phyloP scores from a whole-genome alignment of 2,329 filamentous ascomycete species.

The Colletotrichum tropicale region DNA sequence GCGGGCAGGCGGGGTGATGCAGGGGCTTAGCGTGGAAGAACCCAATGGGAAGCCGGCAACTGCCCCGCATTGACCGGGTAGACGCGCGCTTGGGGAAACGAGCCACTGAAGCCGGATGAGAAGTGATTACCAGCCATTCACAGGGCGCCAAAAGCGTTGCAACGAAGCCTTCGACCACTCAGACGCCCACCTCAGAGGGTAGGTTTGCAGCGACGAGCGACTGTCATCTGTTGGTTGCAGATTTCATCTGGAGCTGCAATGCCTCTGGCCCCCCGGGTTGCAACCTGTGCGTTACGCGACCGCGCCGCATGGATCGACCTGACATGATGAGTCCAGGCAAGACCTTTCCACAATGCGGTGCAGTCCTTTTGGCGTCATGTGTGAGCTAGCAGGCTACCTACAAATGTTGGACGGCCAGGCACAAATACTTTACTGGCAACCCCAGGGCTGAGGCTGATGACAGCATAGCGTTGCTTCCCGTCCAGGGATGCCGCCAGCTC shows the following conservation, averaged over 20 bases:
- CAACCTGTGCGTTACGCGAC: background rate
- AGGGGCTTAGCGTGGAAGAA: background rate
- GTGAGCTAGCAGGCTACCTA: background rate
- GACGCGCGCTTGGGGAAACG: constrained; percentile 22
- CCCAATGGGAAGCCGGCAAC: background rate
- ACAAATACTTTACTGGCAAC: background rate
- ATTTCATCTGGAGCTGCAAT: background rate
- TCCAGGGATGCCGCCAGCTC: constrained; percentile 11
- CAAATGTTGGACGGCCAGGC: background rate
- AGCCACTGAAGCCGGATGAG: background rate
- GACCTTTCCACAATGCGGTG: background rate
- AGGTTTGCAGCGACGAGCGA: background rate
- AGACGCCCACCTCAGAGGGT: background rate
- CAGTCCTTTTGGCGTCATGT: background rate
- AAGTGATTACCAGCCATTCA: background rate
- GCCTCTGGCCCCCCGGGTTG: background rate
- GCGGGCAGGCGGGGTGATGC: background rate
- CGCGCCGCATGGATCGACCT: background rate
- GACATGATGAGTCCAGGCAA: background rate
- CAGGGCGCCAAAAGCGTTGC: background rate
- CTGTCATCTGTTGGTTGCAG: constrained; percentile 12
- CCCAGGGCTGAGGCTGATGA: constrained; percentile 15
- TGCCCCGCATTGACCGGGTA: background rate
- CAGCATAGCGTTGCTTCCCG: constrained; percentile 15
- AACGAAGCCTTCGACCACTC: background rate